Evolutionary conservation across 1,139 yeast genomes (phyloP).

Genomic region (Saccharomyces hybrid): DNA sequence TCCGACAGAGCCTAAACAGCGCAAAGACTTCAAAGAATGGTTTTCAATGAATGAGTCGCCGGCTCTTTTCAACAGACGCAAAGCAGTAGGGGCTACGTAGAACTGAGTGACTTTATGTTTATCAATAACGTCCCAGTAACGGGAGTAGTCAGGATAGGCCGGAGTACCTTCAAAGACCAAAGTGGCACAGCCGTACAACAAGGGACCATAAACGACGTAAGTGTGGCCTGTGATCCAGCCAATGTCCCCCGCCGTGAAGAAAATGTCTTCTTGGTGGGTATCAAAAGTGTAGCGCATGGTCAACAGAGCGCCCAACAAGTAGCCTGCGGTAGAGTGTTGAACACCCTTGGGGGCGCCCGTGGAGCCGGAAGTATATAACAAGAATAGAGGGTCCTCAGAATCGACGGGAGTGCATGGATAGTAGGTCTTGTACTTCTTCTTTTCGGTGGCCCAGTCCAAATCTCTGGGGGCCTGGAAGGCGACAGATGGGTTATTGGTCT

Average conservation of each 20-base stretch:
- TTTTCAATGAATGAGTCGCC: slow-evolving; percentile 62
- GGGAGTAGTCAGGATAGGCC: slow-evolving; percentile 68
- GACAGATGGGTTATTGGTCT: slow-evolving; percentile 63
- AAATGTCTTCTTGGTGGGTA: slow-evolving; percentile 59
- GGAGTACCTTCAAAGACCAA: slow-evolving; percentile 85
- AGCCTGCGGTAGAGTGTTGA: slow-evolving; percentile 79
- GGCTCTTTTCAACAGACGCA: slow-evolving; percentile 74
- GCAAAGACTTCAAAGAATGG: slow-evolving; percentile 55
- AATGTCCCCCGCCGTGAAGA: slow-evolving; percentile 81
- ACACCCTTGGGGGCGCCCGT: slow-evolving; percentile 98
- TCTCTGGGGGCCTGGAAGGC: slow-evolving; percentile 59
- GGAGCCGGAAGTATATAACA: slow-evolving; percentile 92
- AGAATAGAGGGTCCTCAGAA: slow-evolving; percentile 88
- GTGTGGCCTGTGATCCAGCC: slow-evolving; percentile 91
- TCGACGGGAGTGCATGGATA: slow-evolving; percentile 80
- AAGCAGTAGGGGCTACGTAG: slow-evolving; percentile 86
- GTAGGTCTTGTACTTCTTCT: slow-evolving; percentile 66
- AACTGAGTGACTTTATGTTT: slow-evolving; percentile 71
- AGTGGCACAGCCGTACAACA: slow-evolving; percentile 69
- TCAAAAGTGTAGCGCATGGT: slow-evolving; percentile 73
- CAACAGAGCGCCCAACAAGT: slow-evolving; percentile 59
- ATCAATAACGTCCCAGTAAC: slow-evolving; percentile 81
- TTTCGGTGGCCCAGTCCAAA: slow-evolving; percentile 77
- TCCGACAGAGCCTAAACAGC: slow-evolving; percentile 81
- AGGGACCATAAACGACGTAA: slow-evolving; percentile 75